phyloP scores from a whole-genome alignment of 75 land plant species.

The Selaginella moellendorffii region DNA sequence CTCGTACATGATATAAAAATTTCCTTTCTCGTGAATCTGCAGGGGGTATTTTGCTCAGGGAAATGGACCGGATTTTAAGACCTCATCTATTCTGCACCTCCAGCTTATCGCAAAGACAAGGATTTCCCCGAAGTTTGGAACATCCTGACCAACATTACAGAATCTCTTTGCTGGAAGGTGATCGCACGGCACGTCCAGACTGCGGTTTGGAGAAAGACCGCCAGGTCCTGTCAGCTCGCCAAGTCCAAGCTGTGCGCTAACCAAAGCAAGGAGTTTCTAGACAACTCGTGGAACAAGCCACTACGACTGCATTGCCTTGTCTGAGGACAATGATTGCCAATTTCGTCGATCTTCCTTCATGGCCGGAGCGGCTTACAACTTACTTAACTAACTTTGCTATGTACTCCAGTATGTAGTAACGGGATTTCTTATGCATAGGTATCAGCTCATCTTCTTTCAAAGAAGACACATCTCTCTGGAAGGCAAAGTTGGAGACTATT shows the following conservation, averaged over 20 bases:
- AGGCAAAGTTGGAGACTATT: conserved; percentile 39
- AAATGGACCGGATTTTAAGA: conserved; percentile 54
- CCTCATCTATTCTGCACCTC: conserved; percentile 80
- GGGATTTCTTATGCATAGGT: conserved; percentile 27
- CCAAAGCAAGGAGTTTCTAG: conserved; percentile 31
- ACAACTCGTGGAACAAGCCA: conserved; percentile 51
- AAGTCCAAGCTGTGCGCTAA: conserved; percentile 45
- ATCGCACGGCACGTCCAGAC: conserved; percentile 64
- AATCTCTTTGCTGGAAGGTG: conserved; percentile 74
- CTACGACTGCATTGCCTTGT: conserved; percentile 36
- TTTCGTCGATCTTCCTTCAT: conserved; percentile 33
- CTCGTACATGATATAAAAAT: background rate
- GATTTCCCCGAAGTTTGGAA: conserved; percentile 60
- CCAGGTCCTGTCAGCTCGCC: conserved; percentile 29
- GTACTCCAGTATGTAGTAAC: background rate
- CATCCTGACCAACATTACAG: conserved; percentile 40
- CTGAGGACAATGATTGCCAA: conserved; percentile 7
- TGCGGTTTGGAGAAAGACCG: conserved; percentile 67
- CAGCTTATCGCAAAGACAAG: conserved; percentile 73
- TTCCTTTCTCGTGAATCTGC: background rate
- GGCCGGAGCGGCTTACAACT: conserved; percentile 38
- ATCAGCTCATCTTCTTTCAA: conserved; percentile 24
- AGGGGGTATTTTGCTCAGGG: conserved; percentile 79
- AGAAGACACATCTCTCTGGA: conserved; percentile 39
- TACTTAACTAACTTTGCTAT: conserved; percentile 16